Conservation (phyloP, 2,329 filamentous ascomycete genomes). For the Verticillium nubilum region DNA sequence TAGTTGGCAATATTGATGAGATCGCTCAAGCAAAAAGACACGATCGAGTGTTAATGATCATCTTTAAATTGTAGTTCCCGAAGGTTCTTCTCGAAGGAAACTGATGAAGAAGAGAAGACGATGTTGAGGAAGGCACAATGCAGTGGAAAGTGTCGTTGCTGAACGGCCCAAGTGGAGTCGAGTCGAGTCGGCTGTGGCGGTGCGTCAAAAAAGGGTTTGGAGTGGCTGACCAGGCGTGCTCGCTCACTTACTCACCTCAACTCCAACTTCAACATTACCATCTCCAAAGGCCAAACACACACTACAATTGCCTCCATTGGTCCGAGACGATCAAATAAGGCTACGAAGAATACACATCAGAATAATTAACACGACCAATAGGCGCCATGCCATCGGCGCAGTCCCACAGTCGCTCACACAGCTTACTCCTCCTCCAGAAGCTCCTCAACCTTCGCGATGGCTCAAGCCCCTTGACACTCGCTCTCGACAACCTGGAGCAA, state of each 20-base stretch:
- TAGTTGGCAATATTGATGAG: no score
- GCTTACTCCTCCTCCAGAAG: conserved; percentile 76
- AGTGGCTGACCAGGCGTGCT: background rate
- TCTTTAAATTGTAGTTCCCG: no score
- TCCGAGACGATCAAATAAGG: no score
- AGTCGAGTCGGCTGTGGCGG: background rate
- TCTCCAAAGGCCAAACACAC: no score
- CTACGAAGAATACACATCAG: background rate
- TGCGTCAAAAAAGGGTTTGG: background rate
- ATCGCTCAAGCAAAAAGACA: no score
- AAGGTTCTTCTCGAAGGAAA: no score
- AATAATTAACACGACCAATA: conserved; percentile 18
- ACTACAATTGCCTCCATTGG: no score
- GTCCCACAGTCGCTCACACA: conserved; percentile 74
- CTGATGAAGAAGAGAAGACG: no score
- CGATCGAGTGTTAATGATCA: no score
- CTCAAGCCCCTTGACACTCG: conserved; percentile 78
- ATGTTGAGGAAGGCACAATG: background rate
- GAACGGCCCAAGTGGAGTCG: background rate
- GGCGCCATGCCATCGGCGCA: conserved; percentile 47
- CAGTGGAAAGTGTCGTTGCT: background rate
- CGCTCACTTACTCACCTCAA: background rate
- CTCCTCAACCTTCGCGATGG: conserved; percentile 73
- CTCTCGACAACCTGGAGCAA: conserved; percentile 83
- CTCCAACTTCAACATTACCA: background rate